These are phyloP conservation scores for Penicillium sp. DNA, from an alignment of 2,329 filamentous ascomycete species.

Conservation along the genomic window DNA sequence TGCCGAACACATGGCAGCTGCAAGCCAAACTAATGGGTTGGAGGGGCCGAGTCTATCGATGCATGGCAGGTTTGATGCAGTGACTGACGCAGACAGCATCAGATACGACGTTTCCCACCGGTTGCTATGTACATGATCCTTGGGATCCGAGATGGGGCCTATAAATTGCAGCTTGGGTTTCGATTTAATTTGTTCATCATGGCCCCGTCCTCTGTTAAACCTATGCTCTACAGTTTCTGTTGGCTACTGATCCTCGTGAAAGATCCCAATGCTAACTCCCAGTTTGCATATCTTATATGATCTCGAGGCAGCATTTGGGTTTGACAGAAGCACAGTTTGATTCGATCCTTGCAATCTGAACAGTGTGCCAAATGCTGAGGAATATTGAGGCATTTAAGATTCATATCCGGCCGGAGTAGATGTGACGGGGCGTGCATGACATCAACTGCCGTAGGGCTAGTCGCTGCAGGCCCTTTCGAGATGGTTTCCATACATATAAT, in stretches of 20 bases:
- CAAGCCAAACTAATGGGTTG: conserved; percentile 4
- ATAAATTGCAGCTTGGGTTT: background rate
- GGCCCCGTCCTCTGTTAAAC: background rate
- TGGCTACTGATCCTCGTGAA: no score
- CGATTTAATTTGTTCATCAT: background rate
- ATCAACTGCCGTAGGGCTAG: conserved; percentile 1
- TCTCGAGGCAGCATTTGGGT: no score
- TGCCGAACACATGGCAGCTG: conserved; percentile 22
- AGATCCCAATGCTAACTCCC: no score
- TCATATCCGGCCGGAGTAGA: conserved; percentile 1
- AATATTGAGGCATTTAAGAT: background rate
- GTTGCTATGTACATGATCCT: background rate
- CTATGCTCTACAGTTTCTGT: no score
- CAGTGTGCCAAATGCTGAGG: background rate
- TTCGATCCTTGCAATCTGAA: background rate
- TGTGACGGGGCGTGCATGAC: conserved; percentile 15
- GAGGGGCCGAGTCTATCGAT: background rate
- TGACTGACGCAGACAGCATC: background rate
- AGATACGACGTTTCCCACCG: background rate
- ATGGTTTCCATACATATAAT: background rate
- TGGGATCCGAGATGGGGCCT: background rate
- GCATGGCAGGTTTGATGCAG: no score
- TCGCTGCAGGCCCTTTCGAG: background rate
- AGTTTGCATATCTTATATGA: no score
- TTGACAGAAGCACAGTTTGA: no score